Percentiles rank a stretch among this genome's conserved stretches.
Evolutionary conservation across 2,329 filamentous ascomycete genomes (phyloP).

Genomic region (Ceratocystis huliohia): DNA sequence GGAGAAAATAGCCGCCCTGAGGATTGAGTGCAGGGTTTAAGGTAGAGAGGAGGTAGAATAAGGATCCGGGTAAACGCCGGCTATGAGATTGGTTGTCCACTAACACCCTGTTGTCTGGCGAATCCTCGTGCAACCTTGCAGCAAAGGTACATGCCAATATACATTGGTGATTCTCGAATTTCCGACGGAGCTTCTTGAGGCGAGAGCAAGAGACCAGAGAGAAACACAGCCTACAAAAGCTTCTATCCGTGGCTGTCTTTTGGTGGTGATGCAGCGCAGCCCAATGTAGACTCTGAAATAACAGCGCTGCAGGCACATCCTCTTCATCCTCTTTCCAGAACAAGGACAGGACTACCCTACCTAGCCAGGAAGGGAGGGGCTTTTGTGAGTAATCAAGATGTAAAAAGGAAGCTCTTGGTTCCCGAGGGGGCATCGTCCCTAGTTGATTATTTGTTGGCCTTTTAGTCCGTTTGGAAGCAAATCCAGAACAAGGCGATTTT

Average conservation of each 20-base stretch:
- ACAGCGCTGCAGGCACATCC: not conserved
- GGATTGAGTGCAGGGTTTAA: not conserved
- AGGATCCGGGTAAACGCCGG: not conserved
- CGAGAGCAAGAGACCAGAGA: too few relatives aligned
- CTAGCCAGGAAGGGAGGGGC: too few relatives aligned
- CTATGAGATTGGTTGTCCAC: not conserved
- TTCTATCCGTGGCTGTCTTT: not conserved
- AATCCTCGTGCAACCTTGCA: not conserved
- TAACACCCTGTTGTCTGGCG: not conserved
- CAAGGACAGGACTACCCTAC: not conserved
- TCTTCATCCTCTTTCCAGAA: not conserved
- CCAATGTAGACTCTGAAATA: too few relatives aligned
- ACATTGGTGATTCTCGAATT: too few relatives aligned
- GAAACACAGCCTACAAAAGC: not conserved
- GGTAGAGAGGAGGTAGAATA: not conserved
- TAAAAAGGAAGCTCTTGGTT: too few relatives aligned
- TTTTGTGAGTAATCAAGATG: too few relatives aligned
- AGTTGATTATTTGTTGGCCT: too few relatives aligned
- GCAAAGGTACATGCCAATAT: not conserved
- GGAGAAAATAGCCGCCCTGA: not conserved
- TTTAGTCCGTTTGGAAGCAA: too few relatives aligned
- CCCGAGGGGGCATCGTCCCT: too few relatives aligned
- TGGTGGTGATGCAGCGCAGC: not conserved
- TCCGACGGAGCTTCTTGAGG: too few relatives aligned
- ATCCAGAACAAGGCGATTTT: too few relatives aligned